A percentile compares a stretch with the other conserved stretches of the same genome.
Evolutionary conservation across 768 basidiomycete species (phyloP).

Genomic region (Mycena polygramma): DNA sequence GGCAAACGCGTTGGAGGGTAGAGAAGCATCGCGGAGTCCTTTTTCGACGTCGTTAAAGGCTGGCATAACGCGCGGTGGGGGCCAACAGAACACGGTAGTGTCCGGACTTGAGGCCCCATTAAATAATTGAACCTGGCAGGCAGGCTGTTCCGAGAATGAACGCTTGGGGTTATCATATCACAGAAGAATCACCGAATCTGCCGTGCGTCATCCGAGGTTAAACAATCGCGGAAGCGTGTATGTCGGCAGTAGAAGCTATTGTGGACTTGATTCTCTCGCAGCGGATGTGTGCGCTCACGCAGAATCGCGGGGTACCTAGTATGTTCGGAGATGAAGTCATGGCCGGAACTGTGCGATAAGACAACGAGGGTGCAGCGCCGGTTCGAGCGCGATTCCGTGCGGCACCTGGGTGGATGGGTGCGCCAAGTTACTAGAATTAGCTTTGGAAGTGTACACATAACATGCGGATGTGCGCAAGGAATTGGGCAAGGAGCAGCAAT

Average conservation of each 20-base stretch:
- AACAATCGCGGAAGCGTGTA: conserved; percentile 1
- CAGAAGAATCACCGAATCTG: conserved; percentile 56
- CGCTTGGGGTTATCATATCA: conserved; percentile 43
- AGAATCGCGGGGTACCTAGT: background rate
- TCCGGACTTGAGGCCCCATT: background rate
- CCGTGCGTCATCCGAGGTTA: conserved; percentile 51
- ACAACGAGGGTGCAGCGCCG: conserved; percentile 2
- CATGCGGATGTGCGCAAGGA: too few relatives aligned
- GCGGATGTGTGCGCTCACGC: background rate
- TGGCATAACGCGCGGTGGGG: conserved; percentile 15
- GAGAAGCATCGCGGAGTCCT: conserved; percentile 6
- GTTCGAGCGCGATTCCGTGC: conserved; percentile 5
- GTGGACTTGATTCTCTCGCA: background rate
- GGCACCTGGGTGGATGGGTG: background rate
- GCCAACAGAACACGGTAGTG: too few relatives aligned
- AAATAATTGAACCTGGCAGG: conserved; percentile 7
- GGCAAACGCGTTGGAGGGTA: background rate
- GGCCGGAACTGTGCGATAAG: conserved; percentile 5
- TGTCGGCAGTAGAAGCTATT: background rate
- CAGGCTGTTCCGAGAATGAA: conserved; percentile 23
- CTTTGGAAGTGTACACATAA: too few relatives aligned
- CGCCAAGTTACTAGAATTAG: too few relatives aligned
- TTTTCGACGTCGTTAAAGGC: conserved; percentile 27
- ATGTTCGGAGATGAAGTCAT: conserved; percentile 8
- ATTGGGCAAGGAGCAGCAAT: too few relatives aligned